Base-by-base conservation (phyloP, 2,329 filamentous ascomycete genomes). In the Fusarium pseudoanthophilum region DNA sequence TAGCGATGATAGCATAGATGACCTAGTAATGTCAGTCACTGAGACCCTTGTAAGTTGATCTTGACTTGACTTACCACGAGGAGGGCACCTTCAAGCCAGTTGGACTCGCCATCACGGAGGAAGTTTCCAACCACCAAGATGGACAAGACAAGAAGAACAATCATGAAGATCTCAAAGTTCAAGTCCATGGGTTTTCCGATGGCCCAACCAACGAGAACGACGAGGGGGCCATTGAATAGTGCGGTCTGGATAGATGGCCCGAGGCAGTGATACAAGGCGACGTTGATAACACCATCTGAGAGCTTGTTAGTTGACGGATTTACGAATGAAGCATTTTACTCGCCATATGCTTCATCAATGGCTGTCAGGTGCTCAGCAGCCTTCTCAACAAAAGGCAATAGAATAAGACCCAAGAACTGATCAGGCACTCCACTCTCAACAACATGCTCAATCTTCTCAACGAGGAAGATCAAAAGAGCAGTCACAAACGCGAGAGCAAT, bases 51-150 rank as follows among this genome's bases (percentile, higher is more conserved):
- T 9, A 30, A 30, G 28, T 30, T 30, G 28, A 30, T 30, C 28
- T 30, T 30, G 28, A 30, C 14, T 5, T 15, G 10, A 74, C 78
- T 56, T 69, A 92, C 85, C 43, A 95, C 89, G 72, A 92, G 91
- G 18, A 95, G 85, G 16, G 87, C 87, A 4, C 93, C 93, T 79
- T 95, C 93, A 3, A 95, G 86, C 78, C 93, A 95, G 78, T 94
- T 94, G 34, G 89, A 92, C 81, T 93, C 92, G 53, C 90, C 89
- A 75, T 95, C 93, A 28, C 92, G 86, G 46, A 95, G 83, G 81
- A 95, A 94, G 69, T 92, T 93, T 4, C 92, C 92, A 52, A 93
- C 91, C 0, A 93, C 91, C 20, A 95, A 82, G 64, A 94, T 93
- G 4, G 91, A 90, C 37, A 95, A 84, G n/a, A 95, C 90, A 2